Conservation (phyloP, 345 rosid genomes). For the Brassica rapa region DNA sequence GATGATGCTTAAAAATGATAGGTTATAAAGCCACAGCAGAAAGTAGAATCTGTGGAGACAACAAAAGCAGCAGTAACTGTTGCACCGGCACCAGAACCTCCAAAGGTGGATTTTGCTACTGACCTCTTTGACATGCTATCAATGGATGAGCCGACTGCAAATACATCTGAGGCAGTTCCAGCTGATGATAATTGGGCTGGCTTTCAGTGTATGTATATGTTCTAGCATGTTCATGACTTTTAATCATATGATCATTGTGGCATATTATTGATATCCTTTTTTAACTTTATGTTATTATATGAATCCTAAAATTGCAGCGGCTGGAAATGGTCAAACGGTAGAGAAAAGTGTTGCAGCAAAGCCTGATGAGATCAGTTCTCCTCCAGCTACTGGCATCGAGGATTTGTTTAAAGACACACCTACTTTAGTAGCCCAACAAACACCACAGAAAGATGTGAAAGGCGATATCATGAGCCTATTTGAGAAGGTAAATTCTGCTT, state of each 20-base stretch:
- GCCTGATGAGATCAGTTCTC: slow-evolving; percentile 51
- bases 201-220: slow-evolving; percentile 72
- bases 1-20: slow-evolving; percentile 41
- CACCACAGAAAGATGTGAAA: slow-evolving; percentile 79
- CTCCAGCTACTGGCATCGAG: slow-evolving; percentile 61
- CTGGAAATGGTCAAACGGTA: slow-evolving; percentile 56
- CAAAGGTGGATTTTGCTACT: slow-evolving; percentile 75
- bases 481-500: slow-evolving; percentile 71
- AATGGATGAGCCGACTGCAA: slow-evolving; percentile 65
- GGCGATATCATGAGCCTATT: slow-evolving; percentile 96
- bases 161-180: slow-evolving; percentile 59
- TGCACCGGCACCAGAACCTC: slow-evolving; percentile 49
- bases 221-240: slow-evolving; percentile 4
- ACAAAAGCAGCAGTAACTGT: slow-evolving; percentile 46
- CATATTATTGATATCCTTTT: slow-evolving; percentile 7
- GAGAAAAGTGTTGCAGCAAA: slow-evolving; percentile 53
- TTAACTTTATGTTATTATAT: slow-evolving; percentile 3
- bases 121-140: slow-evolving; percentile 93
- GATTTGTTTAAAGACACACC: slow-evolving; percentile 77
- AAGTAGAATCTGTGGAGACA: slow-evolving; percentile 52
- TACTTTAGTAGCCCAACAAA: slow-evolving; percentile 48
- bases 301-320: slow-evolving; percentile 48
- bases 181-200: slow-evolving; percentile 90
- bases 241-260: neutral
- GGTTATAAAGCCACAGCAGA: slow-evolving; percentile 62